Conservation (phyloP, 768 basidiomycete species). For the Boletus pseudopeckii region DNA sequence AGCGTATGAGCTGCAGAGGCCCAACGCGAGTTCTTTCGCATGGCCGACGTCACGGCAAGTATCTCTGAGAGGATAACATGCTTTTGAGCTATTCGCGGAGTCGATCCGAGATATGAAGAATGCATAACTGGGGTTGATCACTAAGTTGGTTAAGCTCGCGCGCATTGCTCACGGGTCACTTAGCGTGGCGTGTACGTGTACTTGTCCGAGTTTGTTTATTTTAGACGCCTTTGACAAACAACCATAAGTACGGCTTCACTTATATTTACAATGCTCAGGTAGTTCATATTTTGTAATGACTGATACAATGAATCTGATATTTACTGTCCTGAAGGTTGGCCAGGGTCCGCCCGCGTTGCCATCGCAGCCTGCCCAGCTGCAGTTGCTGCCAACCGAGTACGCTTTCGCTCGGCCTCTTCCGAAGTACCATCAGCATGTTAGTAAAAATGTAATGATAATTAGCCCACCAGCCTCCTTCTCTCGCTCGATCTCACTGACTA, state of each 20-base stretch:
- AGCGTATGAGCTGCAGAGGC: constrained; percentile 68
- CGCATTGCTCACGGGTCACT: neutral
- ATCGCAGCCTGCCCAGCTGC: constrained; percentile 90
- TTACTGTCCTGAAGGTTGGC: constrained; percentile 37
- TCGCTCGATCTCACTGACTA: constrained; percentile 89
- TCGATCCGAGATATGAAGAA: constrained; percentile 10
- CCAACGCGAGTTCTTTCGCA: constrained; percentile 99
- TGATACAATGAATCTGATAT: constrained; percentile 13
- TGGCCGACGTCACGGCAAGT: constrained; percentile 83
- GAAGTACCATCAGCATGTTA: constrained; percentile 2
- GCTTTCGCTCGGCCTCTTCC: constrained; percentile 92
- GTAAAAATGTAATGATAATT: neutral
- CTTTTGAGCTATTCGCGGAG: constrained; percentile 47
- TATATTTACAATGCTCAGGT: neutral
- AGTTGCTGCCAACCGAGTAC: constrained; percentile 84
- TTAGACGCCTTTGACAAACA: constrained; percentile 27
- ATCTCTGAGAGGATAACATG: constrained; percentile 90
- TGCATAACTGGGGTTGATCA: constrained; percentile 13
- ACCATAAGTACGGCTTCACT: too few species aligned
- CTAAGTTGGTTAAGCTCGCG: neutral
- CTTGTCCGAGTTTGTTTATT: constrained; percentile 23
- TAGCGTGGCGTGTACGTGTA: neutral
- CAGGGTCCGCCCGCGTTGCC: constrained; percentile 50
- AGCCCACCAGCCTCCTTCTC: constrained; percentile 91
- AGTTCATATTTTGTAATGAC: constrained; percentile 5